Evolutionary conservation across 2,329 filamentous ascomycete species (phyloP).

Genomic region (Cordyceps pruinosa): DNA sequence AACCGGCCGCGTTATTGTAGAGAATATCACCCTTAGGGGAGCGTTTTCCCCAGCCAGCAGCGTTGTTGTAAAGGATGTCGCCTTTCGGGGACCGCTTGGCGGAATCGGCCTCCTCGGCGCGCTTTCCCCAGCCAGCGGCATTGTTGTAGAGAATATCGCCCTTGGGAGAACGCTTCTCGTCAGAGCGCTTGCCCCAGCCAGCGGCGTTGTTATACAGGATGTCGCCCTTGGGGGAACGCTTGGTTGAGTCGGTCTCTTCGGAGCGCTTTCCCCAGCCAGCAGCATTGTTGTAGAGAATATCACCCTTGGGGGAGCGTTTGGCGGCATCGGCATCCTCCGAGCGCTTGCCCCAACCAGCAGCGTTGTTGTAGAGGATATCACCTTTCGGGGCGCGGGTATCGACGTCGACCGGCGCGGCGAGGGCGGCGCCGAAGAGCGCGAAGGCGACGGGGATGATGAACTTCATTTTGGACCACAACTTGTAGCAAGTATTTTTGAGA

Average conservation of each 20-base stretch:
- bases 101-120: background rate
- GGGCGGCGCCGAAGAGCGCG: constrained; percentile 12
- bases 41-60: constrained; percentile 10
- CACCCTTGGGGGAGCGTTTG: constrained; percentile 6
- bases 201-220: constrained; percentile 15
- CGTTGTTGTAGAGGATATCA: constrained; percentile 12
- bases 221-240: constrained; percentile 2
- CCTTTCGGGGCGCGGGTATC: background rate
- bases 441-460: constrained; percentile 5
- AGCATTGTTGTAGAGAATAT: constrained; percentile 14
- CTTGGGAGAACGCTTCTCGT: background rate
- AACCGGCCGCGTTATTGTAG: constrained; percentile 11
- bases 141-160: constrained; percentile 13
- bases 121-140: constrained; percentile 12
- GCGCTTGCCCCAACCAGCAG: constrained; percentile 11
- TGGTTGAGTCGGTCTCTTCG: constrained; percentile 1
- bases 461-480: constrained; percentile 6
- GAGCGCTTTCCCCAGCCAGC: constrained; percentile 15
- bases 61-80: constrained; percentile 11
- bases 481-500: background rate
- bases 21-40: constrained; percentile 6
- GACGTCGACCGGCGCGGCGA: constrained; percentile 10
- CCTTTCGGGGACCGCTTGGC: background rate
- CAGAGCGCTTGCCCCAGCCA: constrained; percentile 13
- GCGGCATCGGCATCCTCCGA: background rate